A percentile compares a stretch with the other conserved stretches of the same genome.
phyloP scores from a whole-genome alignment of 257 asterid genomes.

The Capsicum pubescens region DNA sequence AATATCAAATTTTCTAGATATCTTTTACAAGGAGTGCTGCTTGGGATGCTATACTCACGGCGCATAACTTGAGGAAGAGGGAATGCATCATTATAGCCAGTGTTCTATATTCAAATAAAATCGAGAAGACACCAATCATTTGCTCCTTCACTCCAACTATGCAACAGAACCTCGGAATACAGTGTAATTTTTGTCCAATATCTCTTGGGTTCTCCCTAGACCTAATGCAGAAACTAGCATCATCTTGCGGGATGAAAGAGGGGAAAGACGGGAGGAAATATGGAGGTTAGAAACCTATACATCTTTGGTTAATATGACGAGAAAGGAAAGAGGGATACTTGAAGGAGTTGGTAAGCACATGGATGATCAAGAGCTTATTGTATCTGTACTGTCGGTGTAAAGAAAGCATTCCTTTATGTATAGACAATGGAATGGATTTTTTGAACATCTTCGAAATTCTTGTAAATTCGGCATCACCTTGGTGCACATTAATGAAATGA shows the following conservation, averaged over 20 bases:
- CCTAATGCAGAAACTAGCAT: conserved; percentile 27
- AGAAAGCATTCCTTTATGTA: conserved; percentile 28
- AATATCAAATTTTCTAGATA: conserved; percentile 31
- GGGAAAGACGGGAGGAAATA: conserved; percentile 22
- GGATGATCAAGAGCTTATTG: conserved; percentile 17
- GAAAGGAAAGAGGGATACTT: conserved; percentile 10
- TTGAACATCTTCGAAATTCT: neutral
- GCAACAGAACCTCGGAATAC: conserved; percentile 23
- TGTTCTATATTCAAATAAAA: conserved; percentile 25
- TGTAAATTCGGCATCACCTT: conserved; percentile 31
- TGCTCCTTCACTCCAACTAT: conserved; percentile 31
- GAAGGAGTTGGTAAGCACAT: conserved; percentile 6
- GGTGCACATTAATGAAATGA: conserved; percentile 26
- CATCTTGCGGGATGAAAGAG: conserved; percentile 23
- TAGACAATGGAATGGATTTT: conserved; percentile 27
- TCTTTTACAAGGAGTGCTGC: conserved; percentile 33
- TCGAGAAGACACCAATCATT: conserved; percentile 31
- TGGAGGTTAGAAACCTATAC: conserved; percentile 25
- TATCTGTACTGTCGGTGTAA: conserved; percentile 27
- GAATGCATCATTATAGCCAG: conserved; percentile 25
- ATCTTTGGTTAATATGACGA: conserved; percentile 14
- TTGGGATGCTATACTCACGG: conserved; percentile 33
- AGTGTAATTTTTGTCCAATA: conserved; percentile 24
- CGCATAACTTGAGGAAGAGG: conserved; percentile 34
- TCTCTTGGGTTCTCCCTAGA: conserved; percentile 27